Percentiles rank a stretch among this genome's conserved stretches.
Evolutionary conservation across 2,329 filamentous ascomycete species (phyloP).

Genomic region (Claviceps capensis): DNA sequence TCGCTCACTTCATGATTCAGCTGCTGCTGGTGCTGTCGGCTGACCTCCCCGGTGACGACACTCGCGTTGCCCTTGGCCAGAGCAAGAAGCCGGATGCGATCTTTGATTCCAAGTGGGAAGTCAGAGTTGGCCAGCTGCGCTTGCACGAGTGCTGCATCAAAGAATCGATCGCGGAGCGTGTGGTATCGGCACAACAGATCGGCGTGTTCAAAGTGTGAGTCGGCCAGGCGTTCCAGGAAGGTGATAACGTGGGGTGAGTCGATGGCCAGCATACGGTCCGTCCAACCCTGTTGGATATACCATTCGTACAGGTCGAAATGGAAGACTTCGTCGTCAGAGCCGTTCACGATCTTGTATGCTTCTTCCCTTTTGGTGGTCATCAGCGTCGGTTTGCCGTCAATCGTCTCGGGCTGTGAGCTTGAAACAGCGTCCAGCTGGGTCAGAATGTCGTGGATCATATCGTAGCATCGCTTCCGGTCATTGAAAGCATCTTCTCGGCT

Average conservation of each 20-base stretch:
- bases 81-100: constrained; percentile 79
- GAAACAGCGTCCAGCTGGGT: constrained; percentile 61
- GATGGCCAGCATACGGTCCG: constrained; percentile 71
- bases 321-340: constrained; percentile 84
- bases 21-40: constrained; percentile 69
- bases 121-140: constrained; percentile 70
- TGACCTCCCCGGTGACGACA: constrained; percentile 62
- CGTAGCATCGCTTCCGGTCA: constrained; percentile 66
- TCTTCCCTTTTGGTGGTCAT: constrained; percentile 70
- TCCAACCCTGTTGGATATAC: constrained; percentile 80
- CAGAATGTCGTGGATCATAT: constrained; percentile 74
- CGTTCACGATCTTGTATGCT: constrained; percentile 81
- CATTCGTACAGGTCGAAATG: constrained; percentile 95
- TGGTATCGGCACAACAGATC: constrained; percentile 91
- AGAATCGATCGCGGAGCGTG: constrained; percentile 69
- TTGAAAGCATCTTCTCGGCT: constrained; percentile 53
- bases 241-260: constrained; percentile 75
- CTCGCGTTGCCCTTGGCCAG: constrained; percentile 86
- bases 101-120: constrained; percentile 66
- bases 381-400: constrained; percentile 67
- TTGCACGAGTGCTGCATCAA: constrained; percentile 80
- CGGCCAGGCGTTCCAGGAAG: constrained; percentile 68
- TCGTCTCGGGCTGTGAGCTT: constrained; percentile 51
- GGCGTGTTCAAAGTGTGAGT: constrained; percentile 60
- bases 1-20: constrained; percentile 75